phyloP scores from a whole-genome alignment of 768 basidiomycete species.

The Naematelia aurantialba region DNA sequence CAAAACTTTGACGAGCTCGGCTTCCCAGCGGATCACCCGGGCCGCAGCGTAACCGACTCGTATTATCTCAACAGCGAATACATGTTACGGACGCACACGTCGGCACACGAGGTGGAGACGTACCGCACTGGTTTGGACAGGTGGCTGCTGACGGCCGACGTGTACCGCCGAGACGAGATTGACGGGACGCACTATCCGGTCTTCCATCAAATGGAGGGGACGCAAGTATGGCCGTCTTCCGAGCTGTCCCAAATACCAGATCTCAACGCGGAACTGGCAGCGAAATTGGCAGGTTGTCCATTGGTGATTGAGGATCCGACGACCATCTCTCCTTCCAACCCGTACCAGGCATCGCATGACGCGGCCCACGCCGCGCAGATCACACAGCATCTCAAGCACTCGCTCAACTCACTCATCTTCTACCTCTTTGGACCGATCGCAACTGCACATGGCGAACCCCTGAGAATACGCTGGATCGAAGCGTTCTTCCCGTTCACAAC shows the following conservation, averaged over 20 bases:
- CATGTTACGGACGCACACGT: constrained; percentile 96
- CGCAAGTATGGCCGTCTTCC: constrained; percentile 61
- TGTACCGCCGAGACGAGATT: constrained; percentile 96
- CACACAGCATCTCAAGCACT: constrained; percentile 80
- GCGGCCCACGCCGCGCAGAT: constrained; percentile 68
- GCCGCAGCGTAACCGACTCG: constrained; percentile 81
- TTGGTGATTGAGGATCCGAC: constrained; percentile 85
- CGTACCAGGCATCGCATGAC: constrained; percentile 73
- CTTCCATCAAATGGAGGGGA: constrained; percentile 98
- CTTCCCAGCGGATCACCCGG: constrained; percentile 89
- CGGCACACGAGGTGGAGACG: constrained; percentile 94
- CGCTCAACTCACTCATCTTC: constrained; percentile 79
- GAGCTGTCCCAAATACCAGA: constrained; percentile 61
- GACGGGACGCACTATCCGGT: constrained; percentile 95
- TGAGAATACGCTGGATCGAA: constrained; percentile 93
- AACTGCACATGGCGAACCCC: constrained; percentile 61
- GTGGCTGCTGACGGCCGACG: constrained; percentile 93
- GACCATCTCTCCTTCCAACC: constrained; percentile 69
- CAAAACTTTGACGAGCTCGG: constrained; percentile 95
- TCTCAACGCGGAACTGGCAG: constrained; percentile 65
- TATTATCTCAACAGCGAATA: constrained; percentile 88
- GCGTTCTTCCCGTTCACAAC: constrained; percentile 97
- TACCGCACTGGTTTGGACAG: constrained; percentile 68
- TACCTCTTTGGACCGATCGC: constrained; percentile 68
- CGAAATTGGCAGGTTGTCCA: constrained; percentile 64